Evolutionary conservation across 2,329 filamentous ascomycete genomes (phyloP), one percentile per base, ranked within the genome.

Genomic region (Pezicula carpinea): DNA sequence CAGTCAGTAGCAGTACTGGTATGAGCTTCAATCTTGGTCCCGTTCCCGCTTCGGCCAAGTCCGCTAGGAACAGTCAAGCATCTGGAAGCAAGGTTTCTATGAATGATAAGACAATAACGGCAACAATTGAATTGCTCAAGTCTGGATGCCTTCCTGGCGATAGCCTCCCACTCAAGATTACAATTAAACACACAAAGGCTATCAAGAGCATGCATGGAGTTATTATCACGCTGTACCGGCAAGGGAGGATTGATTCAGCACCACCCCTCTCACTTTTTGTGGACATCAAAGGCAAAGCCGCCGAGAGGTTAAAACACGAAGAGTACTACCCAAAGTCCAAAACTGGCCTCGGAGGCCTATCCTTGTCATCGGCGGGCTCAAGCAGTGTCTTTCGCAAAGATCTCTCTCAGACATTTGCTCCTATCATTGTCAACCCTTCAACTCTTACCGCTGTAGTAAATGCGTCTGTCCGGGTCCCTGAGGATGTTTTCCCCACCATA

Each of bases 341-440:
- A 51, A 95, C 90, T 1, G 91, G 90, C 0, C 76, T 96, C 6
- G 88, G 87, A 14, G 91, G 91, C 0, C 72, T 97, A 22, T 95
- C 91, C 1, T 74, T 97, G 34, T 89, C 88, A 1, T 93, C 89
- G 1, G 87, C 87, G 6, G 85, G 89, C 32, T 91, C 90, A 2
- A 92, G 83, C 63, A 93, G 91, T 65, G 79, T 93, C n/a, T 97
- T 96, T 64, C 85, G 93, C 45, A 97, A 97, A 65, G 93, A 99
- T 64, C 72, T 99, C 3, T 85, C 88, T 4, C 93, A 99, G 65
- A 85, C 87, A 1, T 89, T 95, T 47, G 85, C 87, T 17, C 91
- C 93, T 4, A 74, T 99, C 39, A 89, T 96, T 46, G 84, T 97
- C 45, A 86, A 97, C 60, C 92, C 91, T 0, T 71, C 67, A 21